phyloP scores from a whole-genome alignment of 139 green algal genomes.

The Deuterostichococcus epilithicus region DNA sequence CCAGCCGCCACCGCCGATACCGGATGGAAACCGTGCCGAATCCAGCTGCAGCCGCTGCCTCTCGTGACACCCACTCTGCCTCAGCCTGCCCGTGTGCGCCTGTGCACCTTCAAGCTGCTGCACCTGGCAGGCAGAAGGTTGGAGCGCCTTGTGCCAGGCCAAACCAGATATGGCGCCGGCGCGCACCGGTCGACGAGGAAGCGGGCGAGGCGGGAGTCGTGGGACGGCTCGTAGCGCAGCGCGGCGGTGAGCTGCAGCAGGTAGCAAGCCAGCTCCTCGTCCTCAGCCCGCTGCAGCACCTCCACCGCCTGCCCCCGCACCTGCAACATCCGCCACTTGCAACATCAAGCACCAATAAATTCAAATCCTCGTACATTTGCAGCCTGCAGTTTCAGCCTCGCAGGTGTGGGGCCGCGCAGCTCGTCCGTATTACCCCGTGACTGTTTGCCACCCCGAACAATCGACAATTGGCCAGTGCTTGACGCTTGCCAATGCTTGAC shows the following conservation, averaged over 20 bases:
- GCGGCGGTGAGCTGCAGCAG: conserved; percentile 94
- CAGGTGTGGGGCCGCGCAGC: neutral
- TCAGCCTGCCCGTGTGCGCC: no score
- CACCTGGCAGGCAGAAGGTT: no score
- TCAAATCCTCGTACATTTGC: neutral
- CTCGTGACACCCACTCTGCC: no score
- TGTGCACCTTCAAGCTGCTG: no score
- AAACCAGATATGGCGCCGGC: conserved; percentile 26
- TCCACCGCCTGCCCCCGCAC: conserved; percentile 66
- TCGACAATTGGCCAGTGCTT: no score
- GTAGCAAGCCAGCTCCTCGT: conserved; percentile 88
- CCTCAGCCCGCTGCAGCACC: conserved; percentile 60
- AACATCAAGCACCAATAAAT: neutral
- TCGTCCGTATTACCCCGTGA: no score
- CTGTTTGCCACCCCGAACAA: no score
- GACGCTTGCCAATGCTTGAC: no score
- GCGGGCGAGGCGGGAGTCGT: conserved; percentile 54
- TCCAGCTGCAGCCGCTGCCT: no score
- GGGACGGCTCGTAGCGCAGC: conserved; percentile 81
- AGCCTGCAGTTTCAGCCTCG: neutral
- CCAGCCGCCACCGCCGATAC: no score
- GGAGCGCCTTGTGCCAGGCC: no score
- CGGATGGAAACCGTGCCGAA: no score
- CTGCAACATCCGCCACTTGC: conserved; percentile 26
- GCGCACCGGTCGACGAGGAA: conserved; percentile 68